Evolutionary conservation across 805 yeast species (phyloP).

Genomic region (Cyberlindnera veronae): DNA sequence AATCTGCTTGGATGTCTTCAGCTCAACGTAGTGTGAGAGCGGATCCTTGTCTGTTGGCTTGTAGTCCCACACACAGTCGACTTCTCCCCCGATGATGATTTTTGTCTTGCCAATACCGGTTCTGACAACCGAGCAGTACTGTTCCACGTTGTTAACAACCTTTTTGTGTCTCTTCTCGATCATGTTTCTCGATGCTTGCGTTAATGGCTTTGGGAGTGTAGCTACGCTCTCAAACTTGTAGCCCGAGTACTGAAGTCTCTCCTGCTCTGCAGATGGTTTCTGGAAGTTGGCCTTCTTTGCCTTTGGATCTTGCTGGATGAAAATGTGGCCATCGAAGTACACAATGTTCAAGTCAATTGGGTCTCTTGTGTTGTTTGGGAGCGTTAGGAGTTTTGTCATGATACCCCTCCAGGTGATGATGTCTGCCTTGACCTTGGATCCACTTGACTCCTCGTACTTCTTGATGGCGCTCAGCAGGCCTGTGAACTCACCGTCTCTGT

Average conservation of each 20-base stretch:
- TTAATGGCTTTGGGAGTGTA: conserved; percentile 75
- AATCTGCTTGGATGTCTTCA: conserved; percentile 67
- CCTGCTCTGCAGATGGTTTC: conserved; percentile 27
- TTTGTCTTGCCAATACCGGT: conserved; percentile 78
- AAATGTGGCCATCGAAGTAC: conserved; percentile 72
- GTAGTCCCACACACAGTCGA: conserved; percentile 86
- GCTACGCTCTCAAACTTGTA: conserved; percentile 83
- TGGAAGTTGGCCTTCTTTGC: conserved; percentile 25
- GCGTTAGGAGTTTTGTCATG: conserved; percentile 66
- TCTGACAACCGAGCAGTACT: conserved; percentile 74
- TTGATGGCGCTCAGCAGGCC: conserved; percentile 55
- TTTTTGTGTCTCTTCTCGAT: conserved; percentile 64
- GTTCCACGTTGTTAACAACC: conserved; percentile 67
- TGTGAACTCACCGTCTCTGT: conserved; percentile 53
- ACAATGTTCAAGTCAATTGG: conserved; percentile 59
- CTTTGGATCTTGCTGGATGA: conserved; percentile 44
- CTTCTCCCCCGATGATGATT: conserved; percentile 80
- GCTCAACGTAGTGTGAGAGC: conserved; percentile 74
- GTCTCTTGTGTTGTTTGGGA: conserved; percentile 59
- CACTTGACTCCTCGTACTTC: conserved; percentile 46
- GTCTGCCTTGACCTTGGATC: conserved; percentile 50
- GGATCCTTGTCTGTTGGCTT: conserved; percentile 46
- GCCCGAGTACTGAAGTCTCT: conserved; percentile 57
- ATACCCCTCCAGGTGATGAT: conserved; percentile 84
- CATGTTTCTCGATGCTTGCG: conserved; percentile 55